Conservation (phyloP, 345 rosid genomes). For the Acer negundo region DNA sequence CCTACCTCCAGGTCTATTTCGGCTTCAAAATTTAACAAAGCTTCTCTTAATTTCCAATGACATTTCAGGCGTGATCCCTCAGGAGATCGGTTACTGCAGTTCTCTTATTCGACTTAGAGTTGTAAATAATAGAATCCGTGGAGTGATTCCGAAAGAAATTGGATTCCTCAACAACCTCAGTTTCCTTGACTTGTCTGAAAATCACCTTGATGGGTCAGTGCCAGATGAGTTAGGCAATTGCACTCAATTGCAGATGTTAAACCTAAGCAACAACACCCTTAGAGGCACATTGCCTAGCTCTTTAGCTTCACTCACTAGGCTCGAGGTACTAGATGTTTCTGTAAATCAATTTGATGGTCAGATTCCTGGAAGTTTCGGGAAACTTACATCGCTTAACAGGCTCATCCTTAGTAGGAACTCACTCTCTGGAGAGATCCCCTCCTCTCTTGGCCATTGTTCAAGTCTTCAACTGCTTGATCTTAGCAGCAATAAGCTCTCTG, state of each 20-base stretch:
- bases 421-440: conserved; percentile 53
- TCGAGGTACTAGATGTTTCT: conserved; percentile 70
- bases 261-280: conserved; percentile 82
- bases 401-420: conserved; percentile 52
- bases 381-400: conserved; percentile 57
- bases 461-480: conserved; percentile 76
- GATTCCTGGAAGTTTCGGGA: conserved; percentile 56
- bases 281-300: conserved; percentile 65
- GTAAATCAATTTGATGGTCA: conserved; percentile 48
- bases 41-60: conserved; percentile 71
- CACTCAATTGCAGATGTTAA: conserved; percentile 63
- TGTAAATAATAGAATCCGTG: conserved; percentile 55
- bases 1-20: conserved; percentile 68
- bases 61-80: conserved; percentile 71
- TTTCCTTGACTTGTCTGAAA: conserved; percentile 73
- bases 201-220: conserved; percentile 60
- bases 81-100: conserved; percentile 65
- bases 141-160: conserved; percentile 67
- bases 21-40: conserved; percentile 70
- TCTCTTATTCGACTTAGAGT: conserved; percentile 67
- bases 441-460: conserved; percentile 56
- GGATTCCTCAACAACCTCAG: conserved; percentile 59
- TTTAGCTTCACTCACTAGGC: conserved; percentile 57
- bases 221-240: conserved; percentile 79
- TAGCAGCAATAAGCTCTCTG: conserved; percentile 60